Base-by-base conservation (phyloP, 2,329 filamentous ascomycete species). In the Fusarium sp. region DNA sequence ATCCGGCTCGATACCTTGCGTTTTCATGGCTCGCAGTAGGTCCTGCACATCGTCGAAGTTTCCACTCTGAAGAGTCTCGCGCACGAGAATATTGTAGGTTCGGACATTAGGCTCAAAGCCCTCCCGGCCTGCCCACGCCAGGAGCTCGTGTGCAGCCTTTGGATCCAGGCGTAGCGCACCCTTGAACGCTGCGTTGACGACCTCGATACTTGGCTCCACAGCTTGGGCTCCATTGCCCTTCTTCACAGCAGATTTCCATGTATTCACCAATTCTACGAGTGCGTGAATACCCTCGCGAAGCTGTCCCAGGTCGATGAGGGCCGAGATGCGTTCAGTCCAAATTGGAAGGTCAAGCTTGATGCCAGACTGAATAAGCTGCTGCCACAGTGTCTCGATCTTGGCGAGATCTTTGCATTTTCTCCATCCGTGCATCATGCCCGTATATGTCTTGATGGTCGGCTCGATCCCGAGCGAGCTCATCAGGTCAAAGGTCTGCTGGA, bases 311-410 rank as follows among this genome's bases (percentile, higher is more conserved):
- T 85, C 83, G 60, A 94, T 87, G 11, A 94, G 83, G 0, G 89
- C 90, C 28, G 89, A 86, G 44, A 96, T 88, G 28, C 91, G 87
- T 13, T 89, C 88, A 9, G 90, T 91, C 93, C 93, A 96, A 40
- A 90, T 88, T 57, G 84, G 75, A 7, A 79, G 78, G 77, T 95
- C 93, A 6, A 94, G 88, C 68, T 86, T 80, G 10, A 89, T 74
- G 2, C 88, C 87, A 2, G 89, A 86, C 9, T 75, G 76, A 4
- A 86, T 74, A 80, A 96, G 88, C 68, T 87, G 88, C 0, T 80
- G 71, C 93, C 94, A 97, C 34, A 94, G 85, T 1, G 84, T 84
- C 59, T 91, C 87, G 65, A 95, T 83, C 23, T 86, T 89, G n/a
- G 82, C 77, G 1, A 84, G 70, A 72, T 94, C 90, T 57, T 84